Evolutionary conservation across 176 grass and related monocot genomes (phyloP), one percentile per base, ranked within the genome.

Genomic region (Lolium perenne): DNA sequence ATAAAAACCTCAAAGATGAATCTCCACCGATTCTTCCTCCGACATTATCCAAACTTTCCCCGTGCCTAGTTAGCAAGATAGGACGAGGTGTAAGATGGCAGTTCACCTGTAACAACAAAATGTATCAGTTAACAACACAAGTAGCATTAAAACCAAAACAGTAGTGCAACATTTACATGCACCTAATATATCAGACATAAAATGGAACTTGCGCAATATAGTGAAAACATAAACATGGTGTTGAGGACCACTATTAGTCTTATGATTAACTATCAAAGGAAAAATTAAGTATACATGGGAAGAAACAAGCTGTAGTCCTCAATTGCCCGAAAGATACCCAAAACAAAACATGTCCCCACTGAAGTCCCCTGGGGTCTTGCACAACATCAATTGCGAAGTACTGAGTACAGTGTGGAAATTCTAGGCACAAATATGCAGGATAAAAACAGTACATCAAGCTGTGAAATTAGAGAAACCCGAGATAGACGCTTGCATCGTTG

Each of bases 21-120:
- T 98, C 96, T 83, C 96, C 96, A 76, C 96, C 96, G 9, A 98
- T 92, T 85, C 90, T 90, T 90, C 93, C 93, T 92, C 92, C 80
- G 63, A 95, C 90, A 91, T 98, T 98, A 81, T 98, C 94, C 85
- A 91, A 84, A 90, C 96, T 98, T 89, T 98, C 96, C 47, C 96
- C 96, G 50, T 98, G 96, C 78, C 96, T 87, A 71, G 96, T 98
- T 86, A 98, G 93, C 50, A 98, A 81, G 78, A 98, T 98, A 83
- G 96, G 96, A 21, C 96, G 94, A 85, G 96, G 96, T 80, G 96
- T 94, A 13, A 98, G 88, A 94, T 98, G 96, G 83, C 93, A 95
- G 79, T 98, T 98, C 38, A 98, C 96, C 96, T 98, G 84, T 85
- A 90, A 92, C 32, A 77, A 78, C 35, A 86, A 54, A 50, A 80